Percentiles rank a stretch among this genome's conserved stretches.
These are phyloP conservation scores for Sporopachydermia lactativora DNA, from an alignment of 805 yeast genomes.

Conservation along the genomic window DNA sequence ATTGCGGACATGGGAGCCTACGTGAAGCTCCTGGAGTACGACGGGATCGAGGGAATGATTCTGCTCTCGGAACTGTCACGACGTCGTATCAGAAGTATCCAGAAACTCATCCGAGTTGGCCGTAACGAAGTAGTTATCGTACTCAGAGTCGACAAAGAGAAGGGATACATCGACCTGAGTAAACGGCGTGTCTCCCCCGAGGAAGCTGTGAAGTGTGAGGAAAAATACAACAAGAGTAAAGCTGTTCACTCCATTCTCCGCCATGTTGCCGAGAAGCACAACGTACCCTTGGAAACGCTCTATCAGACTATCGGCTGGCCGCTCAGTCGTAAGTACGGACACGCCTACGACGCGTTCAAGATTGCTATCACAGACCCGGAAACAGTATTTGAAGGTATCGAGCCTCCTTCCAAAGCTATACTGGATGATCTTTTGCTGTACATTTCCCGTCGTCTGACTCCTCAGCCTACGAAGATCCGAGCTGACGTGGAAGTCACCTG, in stretches of 20 bases:
- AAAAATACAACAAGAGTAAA: constrained; percentile 89
- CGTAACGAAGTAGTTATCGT: constrained; percentile 98
- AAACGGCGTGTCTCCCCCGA: constrained; percentile 97
- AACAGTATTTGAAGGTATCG: constrained; percentile 68
- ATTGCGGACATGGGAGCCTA: constrained; percentile 99
- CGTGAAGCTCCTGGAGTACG: constrained; percentile 85
- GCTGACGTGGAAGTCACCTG: constrained; percentile 98
- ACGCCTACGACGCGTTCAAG: constrained; percentile 95
- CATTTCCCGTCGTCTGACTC: constrained; percentile 88
- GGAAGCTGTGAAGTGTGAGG: constrained; percentile 95
- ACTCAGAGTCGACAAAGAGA: constrained; percentile 94
- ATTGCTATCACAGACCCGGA: constrained; percentile 83
- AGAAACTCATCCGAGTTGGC: constrained; percentile 94
- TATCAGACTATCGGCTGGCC: constrained; percentile 96
- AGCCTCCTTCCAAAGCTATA: constrained; percentile 57
- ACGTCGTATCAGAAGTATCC: constrained; percentile 97
- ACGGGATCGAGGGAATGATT: constrained; percentile 98
- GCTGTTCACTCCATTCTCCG: constrained; percentile 97
- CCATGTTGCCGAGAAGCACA: constrained; percentile 96
- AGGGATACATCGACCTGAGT: constrained; percentile 94
- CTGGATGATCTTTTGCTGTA: constrained; percentile 76
- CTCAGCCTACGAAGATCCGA: constrained; percentile 94
- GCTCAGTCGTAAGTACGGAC: constrained; percentile 86
- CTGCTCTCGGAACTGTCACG: constrained; percentile 89
- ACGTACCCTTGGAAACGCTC: constrained; percentile 69